Evolutionary conservation across 257 asterid species (phyloP).

Genomic region (Dorcoceras hygrometricum): DNA sequence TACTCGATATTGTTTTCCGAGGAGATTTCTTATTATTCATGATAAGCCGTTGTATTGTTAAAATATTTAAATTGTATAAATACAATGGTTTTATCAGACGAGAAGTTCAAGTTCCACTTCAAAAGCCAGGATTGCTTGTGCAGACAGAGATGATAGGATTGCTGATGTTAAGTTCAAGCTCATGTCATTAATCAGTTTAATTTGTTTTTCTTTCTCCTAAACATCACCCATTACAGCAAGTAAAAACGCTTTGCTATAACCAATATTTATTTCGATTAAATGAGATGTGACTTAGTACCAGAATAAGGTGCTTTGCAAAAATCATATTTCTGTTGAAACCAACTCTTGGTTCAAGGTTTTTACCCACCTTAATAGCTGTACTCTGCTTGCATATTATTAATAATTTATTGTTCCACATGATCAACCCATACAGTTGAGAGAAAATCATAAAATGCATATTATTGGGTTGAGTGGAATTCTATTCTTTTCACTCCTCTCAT

Average conservation of each 20-base stretch:
- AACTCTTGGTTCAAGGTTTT: background rate
- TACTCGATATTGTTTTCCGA: no score
- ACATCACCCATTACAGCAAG: background rate
- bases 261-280: slow-evolving; percentile 6
- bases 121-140: background rate
- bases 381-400: background rate
- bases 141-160: no score
- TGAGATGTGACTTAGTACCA: slow-evolving; percentile 27
- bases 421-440: no score
- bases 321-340: slow-evolving; percentile 20
- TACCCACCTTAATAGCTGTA: background rate
- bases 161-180: background rate
- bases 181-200: background rate
- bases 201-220: background rate
- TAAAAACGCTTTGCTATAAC: background rate
- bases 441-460: no score
- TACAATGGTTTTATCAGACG: no score
- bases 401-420: background rate
- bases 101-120: background rate
- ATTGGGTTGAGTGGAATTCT: background rate
- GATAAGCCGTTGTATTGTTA: no score
- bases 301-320: slow-evolving; percentile 23
- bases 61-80: no score
- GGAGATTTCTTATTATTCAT: background rate
- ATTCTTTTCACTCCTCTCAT: background rate